A percentile compares a stretch with the other conserved stretches of the same genome.
Conservation (phyloP, 345 rosid species). For the Heritiera littoralis region DNA sequence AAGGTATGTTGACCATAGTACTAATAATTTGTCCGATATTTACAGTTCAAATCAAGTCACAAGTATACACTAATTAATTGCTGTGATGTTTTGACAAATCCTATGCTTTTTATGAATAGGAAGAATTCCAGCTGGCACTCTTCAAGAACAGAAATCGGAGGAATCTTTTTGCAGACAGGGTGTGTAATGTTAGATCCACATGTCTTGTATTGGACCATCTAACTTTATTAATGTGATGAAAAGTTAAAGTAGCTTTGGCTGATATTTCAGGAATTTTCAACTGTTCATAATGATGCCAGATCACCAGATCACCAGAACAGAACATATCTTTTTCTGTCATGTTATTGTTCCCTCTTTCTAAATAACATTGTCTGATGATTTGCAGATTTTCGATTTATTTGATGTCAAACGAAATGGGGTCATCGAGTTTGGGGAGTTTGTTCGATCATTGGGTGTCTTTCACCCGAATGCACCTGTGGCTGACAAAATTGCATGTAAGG, state of each 20-base stretch:
- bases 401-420: conserved; percentile 92
- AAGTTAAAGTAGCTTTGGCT: background rate
- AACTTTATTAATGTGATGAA: background rate
- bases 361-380: conserved; percentile 7
- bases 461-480: conserved; percentile 72
- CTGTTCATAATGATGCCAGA: background rate
- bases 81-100: background rate
- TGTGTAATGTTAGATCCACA: conserved; percentile 23
- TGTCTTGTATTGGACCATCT: background rate
- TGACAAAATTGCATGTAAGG: conserved; percentile 73
- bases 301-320: background rate
- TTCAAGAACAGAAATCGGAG: conserved; percentile 67
- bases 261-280: background rate
- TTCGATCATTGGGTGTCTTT: conserved; percentile 78
- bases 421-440: conserved; percentile 87
- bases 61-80: background rate
- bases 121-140: conserved; percentile 90
- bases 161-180: conserved; percentile 94
- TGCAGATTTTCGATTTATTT: conserved; percentile 77
- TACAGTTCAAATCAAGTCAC: background rate
- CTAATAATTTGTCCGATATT: background rate
- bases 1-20: conserved; percentile 49
- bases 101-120: conserved; percentile 43
- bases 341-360: background rate
- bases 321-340: background rate